Evolutionary conservation across 495 filamentous ascomycete genomes (phyloP), one percentile per base, ranked within the genome.

Genomic region (Geoglossum glabrum): DNA sequence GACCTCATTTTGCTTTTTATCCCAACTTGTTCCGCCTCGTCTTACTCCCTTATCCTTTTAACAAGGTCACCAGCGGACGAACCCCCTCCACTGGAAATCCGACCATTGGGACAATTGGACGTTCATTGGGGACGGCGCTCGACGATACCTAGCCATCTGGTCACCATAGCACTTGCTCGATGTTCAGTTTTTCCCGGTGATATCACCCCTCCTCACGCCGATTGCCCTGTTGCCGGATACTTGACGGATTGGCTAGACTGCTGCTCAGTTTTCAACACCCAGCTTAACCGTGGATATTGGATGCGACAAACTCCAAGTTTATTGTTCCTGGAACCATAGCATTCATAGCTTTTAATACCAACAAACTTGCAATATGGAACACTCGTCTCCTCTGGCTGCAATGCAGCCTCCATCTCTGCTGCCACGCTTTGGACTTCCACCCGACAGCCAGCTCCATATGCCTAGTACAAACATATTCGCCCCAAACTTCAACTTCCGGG

Each of bases 321-420:
- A 52, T 52, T 30, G 49, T 52, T 50, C 19, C 28, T 30, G 26
- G 49, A 31, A 13, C 6, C 26, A 50, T 23, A 50, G 46, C 46
- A 50, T 50, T 50, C 46, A 13, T 50, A 50, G 46, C 49, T 52
- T 21, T 28, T 28, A 30, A 28, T 17, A 52, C 6, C 17, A 28
- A 1, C 28, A 31, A n/a, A 27, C 49, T 30, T 52, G 17, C 49
- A 52, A 28, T 52, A 95, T 98, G 87, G 86, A 95, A 71, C 82
- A 82, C 50, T 98, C 90, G 54, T 98, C 92, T 58, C 92, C 92
- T 49, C 71, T 95, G 64, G 92, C 90, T 66, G 88, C 90, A 40
- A 86, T 98, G 84, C 89, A 87, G 75, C 87, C 87, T 61, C 77
- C 82, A 4, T 79, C 84, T 33, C 72, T 85, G 50, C 66, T 65